Evolutionary conservation across 441 rosid species (phyloP), one percentile per base, ranked within the genome.

Genomic region (Gossypium davidsonii): DNA sequence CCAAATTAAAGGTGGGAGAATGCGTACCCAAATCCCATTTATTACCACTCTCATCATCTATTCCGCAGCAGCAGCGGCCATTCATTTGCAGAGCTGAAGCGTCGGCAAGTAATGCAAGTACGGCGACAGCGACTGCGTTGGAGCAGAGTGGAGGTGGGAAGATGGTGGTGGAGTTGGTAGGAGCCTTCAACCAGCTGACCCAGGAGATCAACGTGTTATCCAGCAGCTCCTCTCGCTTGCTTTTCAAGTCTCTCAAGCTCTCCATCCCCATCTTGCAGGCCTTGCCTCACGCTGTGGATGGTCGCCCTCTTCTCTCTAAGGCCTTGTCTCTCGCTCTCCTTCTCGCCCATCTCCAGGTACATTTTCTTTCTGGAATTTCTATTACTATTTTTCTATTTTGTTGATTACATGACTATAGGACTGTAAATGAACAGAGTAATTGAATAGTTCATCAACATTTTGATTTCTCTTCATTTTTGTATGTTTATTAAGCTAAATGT

Each of bases 101-200:
- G 15, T 64, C 75, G 59, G 37, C 31, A n/a, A 34, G 8, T 34
- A 34, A 34, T 34, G 39, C 39, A 34, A 34, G 39, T 34, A 4
- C 11, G 12, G 56, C 76, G 21, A 74, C 79, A 64, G 83, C 82
- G 58, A 73, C 78, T 69, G 84, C 84, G 46, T 80, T 85, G 84
- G 95, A 87, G 73, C 91, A 87, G 55, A 87, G 85, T 1, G 93
- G 97, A 37, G 99, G 97, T 34, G 99, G 97, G 46, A 91, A 88
- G 91, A 90, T 90, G 98, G 98, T 95, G 82, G 95, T 93, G 77
- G 91, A 95, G 90, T 90, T 95, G n/a, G 97, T 93, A 6, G 97
- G 97, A 58, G 93, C 96, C 9, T 95, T 95, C 83, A 95, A 91
- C 60, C 86, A 89, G 83, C 86, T 93, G 1, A 90, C 97, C 18